Conservation (phyloP, 805 yeast genomes). For the Ogataea ganodermae region DNA sequence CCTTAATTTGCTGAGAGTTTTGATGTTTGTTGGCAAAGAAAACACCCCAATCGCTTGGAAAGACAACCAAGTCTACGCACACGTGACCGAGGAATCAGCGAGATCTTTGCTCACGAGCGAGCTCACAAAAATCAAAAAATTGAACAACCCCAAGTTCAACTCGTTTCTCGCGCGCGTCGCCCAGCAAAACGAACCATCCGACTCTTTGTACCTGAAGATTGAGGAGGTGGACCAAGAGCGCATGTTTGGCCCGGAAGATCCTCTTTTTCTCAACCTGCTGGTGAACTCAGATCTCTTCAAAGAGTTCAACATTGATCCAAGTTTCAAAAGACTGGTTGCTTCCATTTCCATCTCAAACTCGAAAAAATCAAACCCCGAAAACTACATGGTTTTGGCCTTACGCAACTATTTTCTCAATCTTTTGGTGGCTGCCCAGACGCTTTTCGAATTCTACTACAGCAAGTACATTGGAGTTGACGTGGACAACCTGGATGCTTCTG, state of each 20-base stretch:
- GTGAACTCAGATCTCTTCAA: conserved; percentile 46
- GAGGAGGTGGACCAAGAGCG: conserved; percentile 6
- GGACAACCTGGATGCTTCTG: conserved; percentile 40
- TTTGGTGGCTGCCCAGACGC: conserved; percentile 56
- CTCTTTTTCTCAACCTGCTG: conserved; percentile 39
- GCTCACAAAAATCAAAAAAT: conserved; percentile 22
- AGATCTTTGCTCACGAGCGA: conserved; percentile 25
- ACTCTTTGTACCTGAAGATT: neutral
- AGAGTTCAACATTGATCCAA: conserved; percentile 48
- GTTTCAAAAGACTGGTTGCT: conserved; percentile 49
- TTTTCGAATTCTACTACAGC: conserved; percentile 48
- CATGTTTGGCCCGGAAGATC: conserved; percentile 13
- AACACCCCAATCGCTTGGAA: conserved; percentile 15
- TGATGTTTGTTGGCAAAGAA: conserved; percentile 39
- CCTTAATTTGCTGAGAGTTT: conserved; percentile 50
- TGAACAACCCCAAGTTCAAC: conserved; percentile 14
- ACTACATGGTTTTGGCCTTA: conserved; percentile 46
- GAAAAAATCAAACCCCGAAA: conserved; percentile 38
- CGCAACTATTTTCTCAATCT: conserved; percentile 53
- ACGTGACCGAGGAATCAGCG: conserved; percentile 17
- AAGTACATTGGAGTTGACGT: conserved; percentile 23
- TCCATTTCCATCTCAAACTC: conserved; percentile 51
- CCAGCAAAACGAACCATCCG: neutral
- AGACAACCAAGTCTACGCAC: conserved; percentile 17
- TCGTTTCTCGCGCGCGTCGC: conserved; percentile 20